These are phyloP conservation scores for Bromus sterilis DNA, from an alignment of 176 grass and related monocot species.

Conservation along the genomic window DNA sequence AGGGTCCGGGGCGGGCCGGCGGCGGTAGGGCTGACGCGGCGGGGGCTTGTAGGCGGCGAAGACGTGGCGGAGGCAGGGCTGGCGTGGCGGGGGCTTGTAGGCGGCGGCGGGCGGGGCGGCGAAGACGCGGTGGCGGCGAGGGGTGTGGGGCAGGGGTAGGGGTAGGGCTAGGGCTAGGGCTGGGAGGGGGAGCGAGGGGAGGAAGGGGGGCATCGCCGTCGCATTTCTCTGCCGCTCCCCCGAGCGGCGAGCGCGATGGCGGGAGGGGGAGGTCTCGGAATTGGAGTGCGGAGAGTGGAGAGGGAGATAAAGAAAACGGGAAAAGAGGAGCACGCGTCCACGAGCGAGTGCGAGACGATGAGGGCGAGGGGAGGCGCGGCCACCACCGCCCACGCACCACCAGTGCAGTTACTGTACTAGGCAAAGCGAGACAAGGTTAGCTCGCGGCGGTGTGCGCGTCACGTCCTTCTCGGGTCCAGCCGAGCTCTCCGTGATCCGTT, in stretches of 20 bases:
- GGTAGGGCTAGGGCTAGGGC: not conserved
- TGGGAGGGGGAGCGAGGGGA: not conserved
- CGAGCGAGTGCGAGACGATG: no score
- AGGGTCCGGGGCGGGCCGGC: not conserved
- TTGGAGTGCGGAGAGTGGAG: not conserved
- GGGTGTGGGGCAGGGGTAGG: not conserved
- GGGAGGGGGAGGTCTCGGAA: not conserved
- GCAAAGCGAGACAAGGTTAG: no score
- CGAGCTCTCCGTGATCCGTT: not conserved
- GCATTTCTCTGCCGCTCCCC: constrained; percentile 22
- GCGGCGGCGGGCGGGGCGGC: not conserved
- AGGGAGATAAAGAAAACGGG: not conserved
- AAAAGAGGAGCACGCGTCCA: not conserved
- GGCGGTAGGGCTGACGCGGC: constrained; percentile 2
- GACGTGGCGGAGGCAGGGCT: not conserved
- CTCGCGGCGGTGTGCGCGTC: not conserved
- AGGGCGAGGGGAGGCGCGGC: not conserved
- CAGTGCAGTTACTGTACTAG: no score
- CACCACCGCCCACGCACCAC: no score
- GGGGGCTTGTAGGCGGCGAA: not conserved
- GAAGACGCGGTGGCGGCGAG: not conserved
- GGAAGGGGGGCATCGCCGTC: constrained; percentile 40
- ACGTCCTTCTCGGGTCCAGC: no score
- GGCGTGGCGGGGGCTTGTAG: not conserved
- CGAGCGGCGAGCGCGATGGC: not conserved